A percentile compares a stretch with the other conserved stretches of the same genome.
These are phyloP conservation scores for Ophiostoma piceae DNA, from an alignment of 2,329 filamentous ascomycete genomes.

Conservation along the genomic window DNA sequence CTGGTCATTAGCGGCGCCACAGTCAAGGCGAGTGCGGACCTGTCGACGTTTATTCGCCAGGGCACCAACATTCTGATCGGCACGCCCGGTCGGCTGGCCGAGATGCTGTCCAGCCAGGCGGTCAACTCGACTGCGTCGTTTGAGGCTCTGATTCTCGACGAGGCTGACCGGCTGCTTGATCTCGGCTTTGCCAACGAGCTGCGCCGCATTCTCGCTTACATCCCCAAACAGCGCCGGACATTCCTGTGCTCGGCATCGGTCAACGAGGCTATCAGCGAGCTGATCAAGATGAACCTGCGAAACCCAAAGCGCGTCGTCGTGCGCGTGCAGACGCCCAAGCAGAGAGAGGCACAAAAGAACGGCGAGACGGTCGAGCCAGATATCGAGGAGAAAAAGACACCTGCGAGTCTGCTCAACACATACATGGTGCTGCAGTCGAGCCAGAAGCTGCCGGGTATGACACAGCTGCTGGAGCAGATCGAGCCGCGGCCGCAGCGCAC, in stretches of 20 bases:
- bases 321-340: slow-evolving; percentile 70
- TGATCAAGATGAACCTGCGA: slow-evolving; percentile 83
- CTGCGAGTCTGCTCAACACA: slow-evolving; percentile 86
- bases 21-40: slow-evolving; percentile 73
- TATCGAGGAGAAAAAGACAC: slow-evolving; percentile 77
- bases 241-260: slow-evolving; percentile 93
- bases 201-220: slow-evolving; percentile 71
- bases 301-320: slow-evolving; percentile 95
- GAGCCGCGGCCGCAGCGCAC: slow-evolving; percentile 73
- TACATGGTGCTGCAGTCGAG: slow-evolving; percentile 71
- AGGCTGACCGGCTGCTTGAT: slow-evolving; percentile 88
- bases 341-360: slow-evolving; percentile 30
- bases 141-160: slow-evolving; percentile 86
- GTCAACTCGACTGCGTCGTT: slow-evolving; percentile 88
- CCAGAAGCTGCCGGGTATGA: slow-evolving; percentile 72
- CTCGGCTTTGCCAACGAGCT: slow-evolving; percentile 90
- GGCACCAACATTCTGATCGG: slow-evolving; percentile 86
- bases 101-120: slow-evolving; percentile 78
- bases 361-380: slow-evolving; percentile 44
- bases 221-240: slow-evolving; percentile 90
- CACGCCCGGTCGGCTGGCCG: slow-evolving; percentile 78
- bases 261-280: slow-evolving; percentile 89
- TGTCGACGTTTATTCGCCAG: slow-evolving; percentile 75
- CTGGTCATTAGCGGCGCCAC: slow-evolving; percentile 73
- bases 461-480: slow-evolving; percentile 63